phyloP scores from a whole-genome alignment of 345 rosid species.

The Eucalyptus cloeziana region DNA sequence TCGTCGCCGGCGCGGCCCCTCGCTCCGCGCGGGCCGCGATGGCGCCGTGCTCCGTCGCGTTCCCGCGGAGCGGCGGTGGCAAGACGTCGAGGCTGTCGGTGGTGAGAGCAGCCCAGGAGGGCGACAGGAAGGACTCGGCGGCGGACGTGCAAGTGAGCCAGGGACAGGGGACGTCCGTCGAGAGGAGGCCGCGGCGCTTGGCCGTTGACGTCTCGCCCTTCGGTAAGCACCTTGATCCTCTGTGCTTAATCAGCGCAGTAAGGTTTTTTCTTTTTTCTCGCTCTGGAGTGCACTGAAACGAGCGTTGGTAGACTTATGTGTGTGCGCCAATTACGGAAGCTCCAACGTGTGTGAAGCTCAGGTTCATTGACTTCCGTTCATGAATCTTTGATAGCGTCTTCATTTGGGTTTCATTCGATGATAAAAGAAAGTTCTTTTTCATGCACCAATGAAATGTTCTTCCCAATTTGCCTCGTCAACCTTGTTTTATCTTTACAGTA shows the following conservation, averaged over 20 bases:
- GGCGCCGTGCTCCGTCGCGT: constrained; percentile 9
- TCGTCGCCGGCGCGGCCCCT: background rate
- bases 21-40: background rate
- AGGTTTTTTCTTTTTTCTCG: background rate
- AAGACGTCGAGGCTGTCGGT: background rate
- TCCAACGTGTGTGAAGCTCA: fast-evolving
- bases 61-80: background rate
- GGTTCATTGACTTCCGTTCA: background rate
- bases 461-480: background rate
- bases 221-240: constrained; percentile 15
- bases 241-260: background rate
- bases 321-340: background rate
- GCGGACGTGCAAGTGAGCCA: constrained; percentile 38
- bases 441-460: background rate
- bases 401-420: background rate
- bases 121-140: constrained; percentile 25
- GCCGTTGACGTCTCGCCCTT: constrained; percentile 51
- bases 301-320: background rate
- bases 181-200: constrained; percentile 30
- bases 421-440: background rate
- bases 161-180: constrained; percentile 21
- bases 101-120: constrained; percentile 27
- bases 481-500: background rate
- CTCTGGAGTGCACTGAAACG: background rate
- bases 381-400: background rate